Evolutionary conservation across 306 rosid genomes (phyloP).

Genomic region (Mimosa pudica): DNA sequence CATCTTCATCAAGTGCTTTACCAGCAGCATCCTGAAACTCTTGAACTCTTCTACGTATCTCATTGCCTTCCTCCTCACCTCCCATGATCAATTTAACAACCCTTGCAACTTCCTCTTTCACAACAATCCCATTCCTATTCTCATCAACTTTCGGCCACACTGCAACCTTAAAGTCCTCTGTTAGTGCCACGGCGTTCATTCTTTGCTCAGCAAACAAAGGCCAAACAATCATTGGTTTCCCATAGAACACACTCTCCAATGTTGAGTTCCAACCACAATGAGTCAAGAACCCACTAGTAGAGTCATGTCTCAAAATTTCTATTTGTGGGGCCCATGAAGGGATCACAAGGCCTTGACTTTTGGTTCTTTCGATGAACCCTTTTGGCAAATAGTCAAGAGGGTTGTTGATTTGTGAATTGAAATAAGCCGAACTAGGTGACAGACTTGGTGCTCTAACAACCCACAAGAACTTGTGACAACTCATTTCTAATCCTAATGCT

Average conservation of each 20-base stretch:
- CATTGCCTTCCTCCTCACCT: conserved; percentile 20
- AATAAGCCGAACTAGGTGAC: neutral
- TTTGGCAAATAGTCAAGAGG: neutral
- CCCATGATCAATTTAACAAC: conserved; percentile 1
- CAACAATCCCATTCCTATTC: neutral
- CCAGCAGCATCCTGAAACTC: conserved; percentile 3
- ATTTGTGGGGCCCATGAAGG: conserved; percentile 20
- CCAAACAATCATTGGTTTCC: neutral
- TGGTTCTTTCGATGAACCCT: neutral
- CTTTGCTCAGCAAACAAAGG: neutral
- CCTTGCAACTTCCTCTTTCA: neutral
- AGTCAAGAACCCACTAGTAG: neutral
- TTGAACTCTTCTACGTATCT: neutral
- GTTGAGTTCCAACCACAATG: neutral
- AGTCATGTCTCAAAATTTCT: conserved; percentile 1
- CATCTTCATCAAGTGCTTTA: neutral
- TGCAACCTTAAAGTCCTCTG: conserved; percentile 3
- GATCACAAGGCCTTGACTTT: neutral
- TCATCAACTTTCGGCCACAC: neutral
- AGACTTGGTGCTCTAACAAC: neutral
- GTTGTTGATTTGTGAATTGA: neutral
- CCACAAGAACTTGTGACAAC: neutral
- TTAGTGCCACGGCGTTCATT: neutral
- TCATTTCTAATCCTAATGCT: neutral
- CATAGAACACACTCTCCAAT: neutral